phyloP scores from a whole-genome alignment of 148 eudicot genomes.

The Rhododendron simsii region DNA sequence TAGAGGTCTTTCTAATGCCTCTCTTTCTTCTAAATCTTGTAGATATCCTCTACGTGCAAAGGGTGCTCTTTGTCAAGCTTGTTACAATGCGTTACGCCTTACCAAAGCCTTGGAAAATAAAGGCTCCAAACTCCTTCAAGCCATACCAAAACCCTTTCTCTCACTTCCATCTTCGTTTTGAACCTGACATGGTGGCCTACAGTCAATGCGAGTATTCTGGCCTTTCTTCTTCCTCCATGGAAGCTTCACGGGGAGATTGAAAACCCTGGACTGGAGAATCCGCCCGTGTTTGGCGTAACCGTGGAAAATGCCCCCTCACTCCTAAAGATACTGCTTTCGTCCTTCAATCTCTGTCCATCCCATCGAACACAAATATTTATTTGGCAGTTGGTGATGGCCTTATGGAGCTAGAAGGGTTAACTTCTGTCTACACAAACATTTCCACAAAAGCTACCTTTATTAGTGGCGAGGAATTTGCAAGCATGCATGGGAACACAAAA shows the following conservation, averaged over 20 bases:
- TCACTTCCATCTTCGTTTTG: slow-evolving; percentile 96
- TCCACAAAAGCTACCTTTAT: slow-evolving; percentile 65
- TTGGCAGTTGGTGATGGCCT: slow-evolving; percentile 97
- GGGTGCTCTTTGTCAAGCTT: slow-evolving; percentile 83
- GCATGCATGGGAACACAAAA: slow-evolving; percentile 97
- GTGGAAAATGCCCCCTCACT: slow-evolving; percentile 96
- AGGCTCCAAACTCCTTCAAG: slow-evolving; percentile 58
- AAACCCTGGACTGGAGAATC: slow-evolving; percentile 92
- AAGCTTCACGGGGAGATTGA: slow-evolving; percentile 68
- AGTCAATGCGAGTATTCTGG: slow-evolving; percentile 79
- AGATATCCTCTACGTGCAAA: slow-evolving; percentile 87
- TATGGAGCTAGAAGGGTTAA: slow-evolving; percentile 78
- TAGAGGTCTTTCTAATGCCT: not conserved
- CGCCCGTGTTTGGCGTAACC: slow-evolving; percentile 75
- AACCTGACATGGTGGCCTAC: slow-evolving; percentile 98
- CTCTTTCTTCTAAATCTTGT: slow-evolving; percentile 11
- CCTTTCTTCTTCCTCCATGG: slow-evolving; percentile 55
- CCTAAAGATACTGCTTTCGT: slow-evolving; percentile 81
- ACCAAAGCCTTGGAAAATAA: slow-evolving; percentile 59
- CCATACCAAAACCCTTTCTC: slow-evolving; percentile 94
- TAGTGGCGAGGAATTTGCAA: slow-evolving; percentile 56
- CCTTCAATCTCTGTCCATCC: slow-evolving; percentile 71
- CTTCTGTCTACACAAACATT: slow-evolving; percentile 60
- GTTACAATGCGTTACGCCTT: slow-evolving; percentile 75
- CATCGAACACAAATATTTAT: slow-evolving; percentile 68